Evolutionary conservation across 192 early-diverging fungal species (phyloP), one percentile per base, ranked within the genome.

Genomic region (Dissophora ornata): DNA sequence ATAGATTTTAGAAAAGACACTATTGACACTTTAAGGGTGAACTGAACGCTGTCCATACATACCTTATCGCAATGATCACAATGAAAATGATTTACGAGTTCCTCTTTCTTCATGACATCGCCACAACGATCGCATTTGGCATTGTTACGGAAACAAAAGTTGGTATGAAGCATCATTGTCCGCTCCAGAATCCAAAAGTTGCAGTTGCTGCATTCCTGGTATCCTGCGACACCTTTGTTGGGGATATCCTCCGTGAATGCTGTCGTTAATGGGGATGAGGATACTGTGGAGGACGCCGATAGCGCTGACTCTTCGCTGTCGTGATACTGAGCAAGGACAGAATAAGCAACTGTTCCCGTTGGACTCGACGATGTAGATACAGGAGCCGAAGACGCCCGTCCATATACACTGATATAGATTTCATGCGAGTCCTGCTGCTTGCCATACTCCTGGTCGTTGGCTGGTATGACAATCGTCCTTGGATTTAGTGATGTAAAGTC

Each of bases 141-240:
- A 74, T 96, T 95, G 67, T 98, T 93, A 0, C 96, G 86, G 49
- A 82, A 49, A 81, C 96, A 98, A 48, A 95, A 91, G 5, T 86
- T 87, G 56, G 80, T 80, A 61, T 98, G 96, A 53, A 96, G 84
- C 8, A 78, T 68, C 19, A 90, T 63, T 0, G 87, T 89, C 15
- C 74, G 63, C 45, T 79, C 62, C 10, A 91, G 91, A 33, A 96
- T 84, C 70, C 71, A 84, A 21, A 90, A 81, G 0, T 83, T 79
- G 71, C 96, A 96, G 69, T 96, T 93, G 2, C 48, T 30, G 48
- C 96, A 97, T 71, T 84, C 71, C 28, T 64, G 71, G 30, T 75
- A 80, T 5, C 62, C 71, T 11, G 59, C 42, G 8, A 25, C 51
- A n/a, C 52, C 29, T 42, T 57, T 64, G 19, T 82, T 79, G 0